Percentiles rank a stretch among this genome's conserved stretches.
These are phyloP conservation scores for Alectoria sarmentosa DNA, from an alignment of 495 filamentous ascomycete species.

Conservation along the genomic window DNA sequence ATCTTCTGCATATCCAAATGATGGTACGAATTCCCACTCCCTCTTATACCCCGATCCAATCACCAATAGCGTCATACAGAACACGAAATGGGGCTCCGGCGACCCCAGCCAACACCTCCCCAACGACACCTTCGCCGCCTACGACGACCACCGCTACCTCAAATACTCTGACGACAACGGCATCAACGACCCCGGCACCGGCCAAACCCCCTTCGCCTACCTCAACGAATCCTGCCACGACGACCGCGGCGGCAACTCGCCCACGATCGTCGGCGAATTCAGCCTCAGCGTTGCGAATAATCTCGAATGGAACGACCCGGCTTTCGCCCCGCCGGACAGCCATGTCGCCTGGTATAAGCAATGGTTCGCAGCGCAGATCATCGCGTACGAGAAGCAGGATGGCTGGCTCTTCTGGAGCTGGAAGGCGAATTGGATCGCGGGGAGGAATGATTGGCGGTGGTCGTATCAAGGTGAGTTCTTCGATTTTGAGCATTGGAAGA, in stretches of 20 bases:
- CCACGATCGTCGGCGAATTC: constrained; percentile 53
- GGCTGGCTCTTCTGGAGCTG: constrained; percentile 62
- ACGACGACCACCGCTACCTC: constrained; percentile 49
- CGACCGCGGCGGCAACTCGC: constrained; percentile 38
- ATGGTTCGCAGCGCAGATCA: constrained; percentile 56
- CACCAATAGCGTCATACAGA: background rate
- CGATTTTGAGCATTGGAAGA: background rate
- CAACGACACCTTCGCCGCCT: constrained; percentile 39
- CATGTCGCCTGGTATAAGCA: constrained; percentile 47
- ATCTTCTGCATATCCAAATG: constrained; percentile 44
- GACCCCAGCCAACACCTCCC: constrained; percentile 39
- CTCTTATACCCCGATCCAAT: background rate
- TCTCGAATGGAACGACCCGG: constrained; percentile 35
- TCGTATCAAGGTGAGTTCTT: constrained; percentile 40
- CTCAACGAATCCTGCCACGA: constrained; percentile 45
- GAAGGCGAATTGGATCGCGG: constrained; percentile 46
- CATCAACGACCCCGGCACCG: constrained; percentile 24
- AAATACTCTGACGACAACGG: constrained; percentile 43
- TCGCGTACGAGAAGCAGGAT: constrained; percentile 47
- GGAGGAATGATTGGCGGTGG: constrained; percentile 45
- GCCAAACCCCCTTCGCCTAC: constrained; percentile 35
- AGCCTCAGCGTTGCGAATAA: constrained; percentile 42
- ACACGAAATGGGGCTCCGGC: constrained; percentile 45
- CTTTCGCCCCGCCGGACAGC: constrained; percentile 36
- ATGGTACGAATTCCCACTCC: background rate